Base-by-base conservation (phyloP, 352 stramenopile genomes). In the Globisporangium abappressorium region DNA sequence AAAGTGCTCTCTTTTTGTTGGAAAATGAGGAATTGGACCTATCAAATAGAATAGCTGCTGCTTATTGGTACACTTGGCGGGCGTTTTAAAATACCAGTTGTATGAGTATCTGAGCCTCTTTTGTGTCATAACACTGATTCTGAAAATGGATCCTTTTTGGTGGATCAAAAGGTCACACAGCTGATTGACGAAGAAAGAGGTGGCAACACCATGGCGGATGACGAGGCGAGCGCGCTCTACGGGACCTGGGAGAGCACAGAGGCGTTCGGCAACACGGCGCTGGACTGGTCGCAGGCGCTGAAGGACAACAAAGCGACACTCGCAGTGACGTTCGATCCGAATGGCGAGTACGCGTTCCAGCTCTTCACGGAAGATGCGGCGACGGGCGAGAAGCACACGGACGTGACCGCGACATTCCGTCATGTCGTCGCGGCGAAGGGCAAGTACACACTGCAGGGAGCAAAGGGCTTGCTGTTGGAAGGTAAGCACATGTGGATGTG, bases 261-360 rank as follows among this genome's bases (percentile, higher is more conserved):
- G 28, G 84, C 82, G 6, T 92, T 94, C 34, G 86, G 86, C 15
- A 94, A 91, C 61, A 94, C 86, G 14, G 58, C 81, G 43, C 70
- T 94, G 22, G 86, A 94, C 68, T 94, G 86, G 86, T 81, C 82
- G 46, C 76, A 90, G 49, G 84, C 84, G 28, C 69, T 94, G 11
- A 90, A 90, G 57, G 75, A 85, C 12, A 67, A 77, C 24, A 72
- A 63, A 9, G 82, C 71, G 28, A 66, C 64, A n/a, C 73, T 90
- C 4, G 51, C 68, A 14, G 66, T 94, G 14, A 64, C 70, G 15
- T 92, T 92, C 41, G 54, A 68, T 22, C 41, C 46, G 26, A 68
- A 81, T 18, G 66, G 72, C 34, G 53, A 62, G 58, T 91, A 81
- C 65, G 64, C 57, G 26, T 87, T 91, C 41, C 62, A 41, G 14